Conservation (phyloP, 176 grass and related monocot genomes). For the Lolium rigidum region DNA sequence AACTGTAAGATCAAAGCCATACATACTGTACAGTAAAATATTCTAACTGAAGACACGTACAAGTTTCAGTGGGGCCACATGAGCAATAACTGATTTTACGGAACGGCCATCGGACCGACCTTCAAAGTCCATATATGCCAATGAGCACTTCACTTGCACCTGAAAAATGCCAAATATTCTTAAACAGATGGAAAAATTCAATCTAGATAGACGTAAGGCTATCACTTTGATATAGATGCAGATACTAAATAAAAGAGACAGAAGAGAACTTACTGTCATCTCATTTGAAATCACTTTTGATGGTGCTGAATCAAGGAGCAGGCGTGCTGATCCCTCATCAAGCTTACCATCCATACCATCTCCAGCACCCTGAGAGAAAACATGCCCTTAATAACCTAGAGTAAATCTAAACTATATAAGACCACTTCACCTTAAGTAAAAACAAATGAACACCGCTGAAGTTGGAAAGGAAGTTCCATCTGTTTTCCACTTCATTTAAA, state of each 20-base stretch:
- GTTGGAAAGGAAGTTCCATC: constrained; percentile 12
- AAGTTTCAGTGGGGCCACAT: constrained; percentile 95
- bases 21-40: constrained; percentile 16
- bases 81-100: constrained; percentile 88
- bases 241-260: constrained; percentile 17
- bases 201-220: neutral
- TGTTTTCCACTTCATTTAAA: constrained; percentile 30
- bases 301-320: constrained; percentile 83
- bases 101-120: constrained; percentile 95
- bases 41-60: constrained; percentile 48
- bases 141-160: constrained; percentile 94
- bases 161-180: constrained; percentile 46
- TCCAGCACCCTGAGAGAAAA: constrained; percentile 65
- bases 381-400: constrained; percentile 39
- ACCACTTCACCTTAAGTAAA: neutral
- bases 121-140: constrained; percentile 99
- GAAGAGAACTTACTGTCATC: constrained; percentile 72
- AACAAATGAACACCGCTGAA: neutral
- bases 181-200: neutral
- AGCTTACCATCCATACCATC: constrained; percentile 84
- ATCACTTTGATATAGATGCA: neutral
- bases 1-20: constrained; percentile 38
- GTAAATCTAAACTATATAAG: constrained; percentile 27
- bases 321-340: constrained; percentile 85
- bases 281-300: constrained; percentile 94